Evolutionary conservation across 2,329 filamentous ascomycete species (phyloP), one percentile per base, ranked within the genome.

Genomic region (Dothistroma septosporum): DNA sequence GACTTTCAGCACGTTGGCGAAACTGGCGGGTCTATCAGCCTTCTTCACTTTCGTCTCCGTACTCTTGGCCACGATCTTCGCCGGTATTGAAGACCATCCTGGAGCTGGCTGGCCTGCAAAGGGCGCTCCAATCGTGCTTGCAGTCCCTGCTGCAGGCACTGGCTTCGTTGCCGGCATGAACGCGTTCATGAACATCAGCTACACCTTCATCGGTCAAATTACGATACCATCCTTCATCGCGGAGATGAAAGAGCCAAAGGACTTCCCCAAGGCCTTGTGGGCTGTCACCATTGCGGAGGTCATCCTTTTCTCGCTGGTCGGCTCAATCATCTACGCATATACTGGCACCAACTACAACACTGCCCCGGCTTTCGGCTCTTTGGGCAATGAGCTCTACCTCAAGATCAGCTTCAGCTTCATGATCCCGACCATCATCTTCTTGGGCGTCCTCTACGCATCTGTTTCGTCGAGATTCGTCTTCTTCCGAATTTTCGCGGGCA

Each of bases 121-220:
- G 24, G 90, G 90, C 0, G 81, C 85, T 6, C 87, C 89, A 0
- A 81, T 84, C 8, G 87, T 94, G 6, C 85, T 86, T 0, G 85
- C 85, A 0, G 73, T 92, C 21, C 89, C 92, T 0, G 76, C 86
- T 2, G 75, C 80, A 2, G 85, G 87, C 19, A 95, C 91, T 0
- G 89, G 88, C 0, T 96, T 95, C 68, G 90, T 96, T 3, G 79
- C 83, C 2, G 92, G 87, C 22, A 87, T 96, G 82, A 91, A 87
- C 57, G 92, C 92, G 0, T 96, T 96, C 76, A 82, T 97, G 74
- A 97, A 97, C 76, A 97, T 97, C 72, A 91, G 87, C 76, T 97
- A 96, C 74, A 96, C 92, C 0, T 96, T 97, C 73, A 96, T 97
- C 67, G 92, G 92, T 0, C 92, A 97, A 74, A 96, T 96, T 69